Percentiles rank a stretch among this genome's conserved stretches.
Conservation (phyloP, 768 basidiomycete genomes). For the Hydnum rufescens region DNA sequence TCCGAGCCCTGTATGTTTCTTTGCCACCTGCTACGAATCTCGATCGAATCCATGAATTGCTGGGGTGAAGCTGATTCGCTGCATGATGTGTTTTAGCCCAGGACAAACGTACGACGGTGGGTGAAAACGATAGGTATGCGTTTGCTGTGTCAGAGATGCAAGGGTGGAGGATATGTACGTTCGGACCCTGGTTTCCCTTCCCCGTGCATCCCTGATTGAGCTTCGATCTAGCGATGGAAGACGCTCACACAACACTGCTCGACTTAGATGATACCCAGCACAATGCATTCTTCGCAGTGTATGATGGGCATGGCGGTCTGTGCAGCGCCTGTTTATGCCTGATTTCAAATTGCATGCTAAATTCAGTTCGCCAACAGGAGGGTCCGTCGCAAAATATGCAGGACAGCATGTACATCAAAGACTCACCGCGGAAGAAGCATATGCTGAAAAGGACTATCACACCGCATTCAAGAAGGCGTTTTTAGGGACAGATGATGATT, state of each 20-base stretch:
- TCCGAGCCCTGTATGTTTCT: constrained; percentile 47
- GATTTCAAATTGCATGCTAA: not conserved
- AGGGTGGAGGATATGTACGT: constrained; percentile 95
- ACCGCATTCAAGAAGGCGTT: constrained; percentile 74
- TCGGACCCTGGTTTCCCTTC: not conserved
- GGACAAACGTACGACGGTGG: constrained; percentile 58
- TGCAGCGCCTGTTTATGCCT: constrained; percentile 5
- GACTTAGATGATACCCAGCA: constrained; percentile 33
- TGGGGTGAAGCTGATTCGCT: not conserved
- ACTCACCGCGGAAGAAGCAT: constrained; percentile 49
- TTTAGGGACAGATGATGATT: constrained; percentile 85
- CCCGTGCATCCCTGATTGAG: constrained; percentile 7
- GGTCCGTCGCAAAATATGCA: constrained; percentile 69
- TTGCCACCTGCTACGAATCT: not conserved
- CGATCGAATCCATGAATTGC: not conserved
- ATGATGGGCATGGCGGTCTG: constrained; percentile 94
- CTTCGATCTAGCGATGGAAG: constrained; percentile 71
- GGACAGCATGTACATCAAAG: constrained; percentile 70
- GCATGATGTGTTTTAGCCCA: constrained; percentile 31
- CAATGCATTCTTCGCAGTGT: constrained; percentile 87
- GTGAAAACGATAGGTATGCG: constrained; percentile 44
- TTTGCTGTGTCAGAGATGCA: constrained; percentile 94
- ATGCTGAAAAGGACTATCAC: constrained; percentile 47
- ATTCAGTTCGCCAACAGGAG: constrained; percentile 30
- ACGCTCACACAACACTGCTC: constrained; percentile 65